Conservation (phyloP, 2,329 filamentous ascomycete genomes). For the Aspergillus awamori region DNA sequence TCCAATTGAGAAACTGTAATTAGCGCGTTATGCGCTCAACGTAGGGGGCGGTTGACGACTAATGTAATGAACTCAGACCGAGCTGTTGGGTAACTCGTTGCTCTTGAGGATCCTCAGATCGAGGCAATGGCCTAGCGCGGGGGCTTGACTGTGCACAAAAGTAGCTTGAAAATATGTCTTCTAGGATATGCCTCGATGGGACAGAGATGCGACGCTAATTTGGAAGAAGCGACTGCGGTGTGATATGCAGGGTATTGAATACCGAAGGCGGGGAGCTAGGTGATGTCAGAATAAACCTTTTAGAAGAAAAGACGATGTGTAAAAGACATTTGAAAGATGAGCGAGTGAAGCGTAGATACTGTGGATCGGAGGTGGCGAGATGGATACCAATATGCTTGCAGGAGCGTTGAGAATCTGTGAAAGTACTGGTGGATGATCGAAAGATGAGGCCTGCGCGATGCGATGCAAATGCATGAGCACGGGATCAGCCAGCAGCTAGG, state of each 20-base stretch:
- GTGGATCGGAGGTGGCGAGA: background rate
- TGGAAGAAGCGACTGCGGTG: background rate
- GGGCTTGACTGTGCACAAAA: background rate
- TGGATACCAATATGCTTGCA: background rate
- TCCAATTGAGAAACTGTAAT: background rate
- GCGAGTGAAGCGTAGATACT: background rate
- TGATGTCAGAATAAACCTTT: background rate
- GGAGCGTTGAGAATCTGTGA: background rate
- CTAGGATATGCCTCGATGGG: background rate
- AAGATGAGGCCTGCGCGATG: constrained; percentile 17
- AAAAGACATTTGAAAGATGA: background rate
- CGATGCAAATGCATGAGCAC: constrained; percentile 26
- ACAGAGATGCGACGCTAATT: background rate
- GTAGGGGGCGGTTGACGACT: background rate
- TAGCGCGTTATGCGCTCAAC: background rate
- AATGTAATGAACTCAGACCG: background rate
- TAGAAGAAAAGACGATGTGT: background rate
- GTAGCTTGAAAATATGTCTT: background rate
- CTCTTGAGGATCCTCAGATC: background rate
- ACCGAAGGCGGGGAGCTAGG: constrained; percentile 5
- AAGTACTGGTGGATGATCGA: background rate
- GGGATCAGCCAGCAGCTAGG: constrained; percentile 21
- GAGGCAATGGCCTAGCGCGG: background rate
- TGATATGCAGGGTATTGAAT: background rate
- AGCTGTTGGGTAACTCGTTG: background rate